Evolutionary conservation across 495 filamentous ascomycete species (phyloP).

Genomic region (Hamigera avellanea): DNA sequence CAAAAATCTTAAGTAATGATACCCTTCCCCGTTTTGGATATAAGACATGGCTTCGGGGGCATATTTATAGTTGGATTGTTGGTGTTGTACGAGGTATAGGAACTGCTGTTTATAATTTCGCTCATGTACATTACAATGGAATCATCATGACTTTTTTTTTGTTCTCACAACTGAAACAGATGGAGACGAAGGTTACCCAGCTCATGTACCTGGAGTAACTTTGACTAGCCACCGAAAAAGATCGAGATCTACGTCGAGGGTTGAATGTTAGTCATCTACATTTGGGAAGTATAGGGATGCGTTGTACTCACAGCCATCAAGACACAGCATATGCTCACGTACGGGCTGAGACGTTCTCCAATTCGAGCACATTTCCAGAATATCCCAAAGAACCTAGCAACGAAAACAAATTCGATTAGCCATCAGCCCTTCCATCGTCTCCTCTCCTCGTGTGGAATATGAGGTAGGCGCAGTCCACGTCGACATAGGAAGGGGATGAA

Average conservation of each 20-base stretch:
- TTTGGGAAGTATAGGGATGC: neutral
- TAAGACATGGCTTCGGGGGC: neutral
- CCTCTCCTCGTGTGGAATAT: too few species aligned
- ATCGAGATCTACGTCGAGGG: constrained; percentile 22
- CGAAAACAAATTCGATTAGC: neutral
- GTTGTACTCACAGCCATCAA: constrained; percentile 83
- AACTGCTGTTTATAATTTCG: constrained; percentile 9
- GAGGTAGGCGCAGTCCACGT: too few species aligned
- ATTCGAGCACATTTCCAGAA: constrained; percentile 97
- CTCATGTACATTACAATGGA: constrained; percentile 18
- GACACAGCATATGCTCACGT: constrained; percentile 89
- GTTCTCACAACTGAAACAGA: neutral
- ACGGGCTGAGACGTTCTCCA: constrained; percentile 88
- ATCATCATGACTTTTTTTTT: constrained; percentile 13
- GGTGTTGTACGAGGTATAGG: neutral
- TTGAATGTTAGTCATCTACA: neutral
- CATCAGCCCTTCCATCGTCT: too few species aligned
- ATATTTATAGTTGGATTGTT: constrained; percentile 1
- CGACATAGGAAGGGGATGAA: too few species aligned
- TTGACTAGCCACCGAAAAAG: constrained; percentile 26
- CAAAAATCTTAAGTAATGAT: constrained; percentile 17
- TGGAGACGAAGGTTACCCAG: too few species aligned
- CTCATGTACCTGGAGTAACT: too few species aligned
- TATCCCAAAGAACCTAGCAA: constrained; percentile 61
- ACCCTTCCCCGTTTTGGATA: constrained; percentile 7